Percentiles rank a stretch among this genome's conserved stretches.
Evolutionary conservation across 2,329 filamentous ascomycete genomes (phyloP).

Genomic region (Botrytis fragariae): DNA sequence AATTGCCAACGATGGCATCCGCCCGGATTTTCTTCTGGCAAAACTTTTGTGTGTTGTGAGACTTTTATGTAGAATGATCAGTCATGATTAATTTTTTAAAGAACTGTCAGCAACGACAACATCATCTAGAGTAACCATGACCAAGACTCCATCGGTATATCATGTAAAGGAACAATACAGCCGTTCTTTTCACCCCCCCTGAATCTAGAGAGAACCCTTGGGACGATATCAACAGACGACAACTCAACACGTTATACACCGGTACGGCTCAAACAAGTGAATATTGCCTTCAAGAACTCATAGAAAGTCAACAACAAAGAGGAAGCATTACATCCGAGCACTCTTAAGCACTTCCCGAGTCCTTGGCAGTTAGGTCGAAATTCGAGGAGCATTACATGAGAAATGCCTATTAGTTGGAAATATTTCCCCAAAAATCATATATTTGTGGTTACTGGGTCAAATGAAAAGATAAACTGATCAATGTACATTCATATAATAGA

Average conservation of each 20-base stretch:
- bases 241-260: not conserved
- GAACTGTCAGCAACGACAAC: not conserved
- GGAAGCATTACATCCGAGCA: slow-evolving; percentile 8
- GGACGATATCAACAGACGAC: slow-evolving; percentile 2
- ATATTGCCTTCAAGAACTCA: too few relatives aligned
- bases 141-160: too few relatives aligned
- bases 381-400: slow-evolving; percentile 18
- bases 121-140: not conserved
- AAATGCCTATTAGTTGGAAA: slow-evolving; percentile 9
- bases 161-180: not conserved
- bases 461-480: slow-evolving; percentile 27
- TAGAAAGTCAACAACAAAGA: slow-evolving; percentile 7
- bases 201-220: slow-evolving; percentile 8
- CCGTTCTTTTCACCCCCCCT: slow-evolving; percentile 13
- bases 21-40: slow-evolving; percentile 15
- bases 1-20: slow-evolving; percentile 17
- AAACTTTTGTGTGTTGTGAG: slow-evolving; percentile 15
- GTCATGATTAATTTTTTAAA: not conserved
- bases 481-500: slow-evolving; percentile 44
- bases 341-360: not conserved
- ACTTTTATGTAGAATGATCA: not conserved
- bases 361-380: slow-evolving; percentile 3
- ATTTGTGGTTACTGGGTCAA: slow-evolving; percentile 26
- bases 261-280: not conserved
- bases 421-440: slow-evolving; percentile 12